These are phyloP conservation scores for Backusella parvicylindrica DNA, from an alignment of 192 early-diverging fungal genomes.

Conservation along the genomic window DNA sequence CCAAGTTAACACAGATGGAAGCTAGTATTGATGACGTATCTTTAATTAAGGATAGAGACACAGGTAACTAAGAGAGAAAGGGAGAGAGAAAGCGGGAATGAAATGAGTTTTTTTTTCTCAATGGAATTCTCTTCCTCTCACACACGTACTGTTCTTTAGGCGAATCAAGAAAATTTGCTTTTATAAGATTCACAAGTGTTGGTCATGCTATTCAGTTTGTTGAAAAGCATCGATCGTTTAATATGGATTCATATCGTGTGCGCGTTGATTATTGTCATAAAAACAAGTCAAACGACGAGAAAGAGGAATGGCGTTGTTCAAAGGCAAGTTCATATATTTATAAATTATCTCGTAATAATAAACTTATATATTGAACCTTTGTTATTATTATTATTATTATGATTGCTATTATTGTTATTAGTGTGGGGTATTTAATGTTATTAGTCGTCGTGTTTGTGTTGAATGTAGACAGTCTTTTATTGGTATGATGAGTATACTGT, in stretches of 20 bases:
- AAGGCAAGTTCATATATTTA: slow-evolving; percentile 13
- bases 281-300: slow-evolving; percentile 16
- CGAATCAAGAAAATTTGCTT: slow-evolving; percentile 39
- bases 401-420: background rate
- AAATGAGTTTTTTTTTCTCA: background rate
- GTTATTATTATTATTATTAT: no score
- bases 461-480: slow-evolving; percentile 22
- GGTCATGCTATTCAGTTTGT: slow-evolving; percentile 42
- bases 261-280: slow-evolving; percentile 34
- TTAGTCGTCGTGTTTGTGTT: slow-evolving; percentile 20
- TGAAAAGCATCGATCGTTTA: slow-evolving; percentile 31
- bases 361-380: no score
- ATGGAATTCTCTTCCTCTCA: background rate
- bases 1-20: slow-evolving; percentile 24
- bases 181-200: slow-evolving; percentile 43
- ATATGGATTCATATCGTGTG: slow-evolving; percentile 31
- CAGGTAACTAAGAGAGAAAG: slow-evolving; percentile 20
- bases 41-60: slow-evolving; percentile 36
- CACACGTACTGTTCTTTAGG: slow-evolving; percentile 12
- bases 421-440: slow-evolving; percentile 26
- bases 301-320: slow-evolving; percentile 28
- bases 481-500: background rate
- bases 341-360: background rate
- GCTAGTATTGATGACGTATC: slow-evolving; percentile 40
- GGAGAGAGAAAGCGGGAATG: background rate